Conservation (phyloP, 306 rosid species). For the Erythrophleum fordii region DNA sequence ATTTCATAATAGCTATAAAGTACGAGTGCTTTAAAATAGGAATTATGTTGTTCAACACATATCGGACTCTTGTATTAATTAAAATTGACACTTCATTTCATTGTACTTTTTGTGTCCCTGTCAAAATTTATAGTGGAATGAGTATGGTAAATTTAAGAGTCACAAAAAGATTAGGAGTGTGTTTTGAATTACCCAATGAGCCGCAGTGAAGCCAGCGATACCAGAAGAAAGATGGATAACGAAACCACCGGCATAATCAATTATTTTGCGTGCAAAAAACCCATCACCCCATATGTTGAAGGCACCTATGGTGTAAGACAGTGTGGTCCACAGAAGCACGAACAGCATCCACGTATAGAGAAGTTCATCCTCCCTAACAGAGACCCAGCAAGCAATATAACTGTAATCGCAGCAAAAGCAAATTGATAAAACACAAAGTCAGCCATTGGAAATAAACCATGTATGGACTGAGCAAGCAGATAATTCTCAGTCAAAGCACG, state of each 20-base stretch:
- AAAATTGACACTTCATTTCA: too few species aligned
- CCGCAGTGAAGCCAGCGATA: conserved; percentile 77
- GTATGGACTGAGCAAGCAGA: conserved; percentile 28
- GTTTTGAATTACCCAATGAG: conserved; percentile 65
- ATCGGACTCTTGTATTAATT: too few species aligned
- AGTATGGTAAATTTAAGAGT: too few species aligned
- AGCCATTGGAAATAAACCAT: conserved; percentile 57
- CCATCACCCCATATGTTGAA: conserved; percentile 69
- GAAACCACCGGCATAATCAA: conserved; percentile 78
- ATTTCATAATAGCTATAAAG: too few species aligned
- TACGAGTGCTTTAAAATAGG: too few species aligned
- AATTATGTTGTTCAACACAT: too few species aligned
- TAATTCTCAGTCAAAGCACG: conserved; percentile 41
- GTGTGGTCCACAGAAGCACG: conserved; percentile 76
- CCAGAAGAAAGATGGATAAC: conserved; percentile 86
- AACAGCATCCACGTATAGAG: conserved; percentile 78
- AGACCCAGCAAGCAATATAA: conserved; percentile 75
- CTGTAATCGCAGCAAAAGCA: conserved; percentile 84
- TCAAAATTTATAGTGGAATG: too few species aligned
- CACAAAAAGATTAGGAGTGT: neutral
- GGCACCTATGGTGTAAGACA: conserved; percentile 71
- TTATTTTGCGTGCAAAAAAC: conserved; percentile 42
- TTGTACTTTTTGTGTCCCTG: too few species aligned
- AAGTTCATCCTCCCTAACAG: conserved; percentile 80
- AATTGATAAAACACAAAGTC: conserved; percentile 66